Percentiles rank a stretch among this genome's conserved stretches.
Evolutionary conservation across 1,139 yeast genomes (phyloP).

Genomic region (Yamadazyma membranifaciens): DNA sequence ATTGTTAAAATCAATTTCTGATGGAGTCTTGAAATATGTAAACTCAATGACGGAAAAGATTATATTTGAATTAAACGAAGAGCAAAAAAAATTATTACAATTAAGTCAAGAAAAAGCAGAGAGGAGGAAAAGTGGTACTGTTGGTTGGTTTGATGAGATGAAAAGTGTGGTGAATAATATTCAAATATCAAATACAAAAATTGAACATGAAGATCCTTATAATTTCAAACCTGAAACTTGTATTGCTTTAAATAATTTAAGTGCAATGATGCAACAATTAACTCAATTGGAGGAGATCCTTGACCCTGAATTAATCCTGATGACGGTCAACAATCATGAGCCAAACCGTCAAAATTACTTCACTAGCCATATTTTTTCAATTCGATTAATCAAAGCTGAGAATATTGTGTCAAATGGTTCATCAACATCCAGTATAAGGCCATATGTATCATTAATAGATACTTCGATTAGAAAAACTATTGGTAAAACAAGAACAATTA

Average conservation of each 20-base stretch:
- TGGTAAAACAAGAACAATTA: slow-evolving; percentile 69
- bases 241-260: slow-evolving; percentile 71
- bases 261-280: slow-evolving; percentile 57
- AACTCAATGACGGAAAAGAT: slow-evolving; percentile 45
- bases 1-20: slow-evolving; percentile 60
- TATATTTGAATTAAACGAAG: slow-evolving; percentile 47
- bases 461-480: slow-evolving; percentile 54
- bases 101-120: slow-evolving; percentile 27
- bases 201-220: slow-evolving; percentile 53
- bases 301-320: slow-evolving; percentile 62
- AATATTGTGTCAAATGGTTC: slow-evolving; percentile 50
- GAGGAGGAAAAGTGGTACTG: slow-evolving; percentile 22
- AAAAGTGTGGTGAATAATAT: slow-evolving; percentile 49
- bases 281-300: slow-evolving; percentile 59
- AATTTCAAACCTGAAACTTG: slow-evolving; percentile 66
- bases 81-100: slow-evolving; percentile 19
- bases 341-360: slow-evolving; percentile 31
- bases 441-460: slow-evolving; percentile 70
- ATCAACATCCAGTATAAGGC: slow-evolving; percentile 50
- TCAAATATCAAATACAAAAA: slow-evolving; percentile 25
- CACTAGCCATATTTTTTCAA: slow-evolving; percentile 60
- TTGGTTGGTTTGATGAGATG: slow-evolving; percentile 44
- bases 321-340: slow-evolving; percentile 35
- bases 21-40: slow-evolving; percentile 57
- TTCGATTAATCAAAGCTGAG: slow-evolving; percentile 69